These are phyloP conservation scores for Tuber borchii DNA, from an alignment of 495 filamentous ascomycete species.

Conservation along the genomic window DNA sequence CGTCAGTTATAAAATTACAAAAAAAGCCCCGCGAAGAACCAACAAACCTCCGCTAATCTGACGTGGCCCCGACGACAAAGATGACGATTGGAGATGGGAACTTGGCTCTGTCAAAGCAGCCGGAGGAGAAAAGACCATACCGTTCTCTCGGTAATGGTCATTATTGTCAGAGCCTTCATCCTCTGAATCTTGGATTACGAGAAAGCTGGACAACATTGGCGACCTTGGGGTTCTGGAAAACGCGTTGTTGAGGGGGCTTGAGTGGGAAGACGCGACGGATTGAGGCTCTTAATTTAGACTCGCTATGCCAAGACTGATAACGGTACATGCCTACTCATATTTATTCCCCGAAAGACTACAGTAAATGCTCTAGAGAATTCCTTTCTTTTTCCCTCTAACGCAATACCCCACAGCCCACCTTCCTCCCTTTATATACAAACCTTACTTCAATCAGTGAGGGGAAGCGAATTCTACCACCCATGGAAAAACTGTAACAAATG, in stretches of 20 bases:
- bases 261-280: background rate
- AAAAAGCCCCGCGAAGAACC: background rate
- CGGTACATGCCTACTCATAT: background rate
- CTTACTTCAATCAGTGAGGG: too few species aligned
- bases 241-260: background rate
- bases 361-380: background rate
- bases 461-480: too few species aligned
- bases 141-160: background rate
- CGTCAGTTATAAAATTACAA: background rate
- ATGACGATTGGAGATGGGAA: background rate
- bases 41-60: constrained; percentile 9
- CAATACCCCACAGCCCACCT: background rate
- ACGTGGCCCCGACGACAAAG: background rate
- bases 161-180: background rate
- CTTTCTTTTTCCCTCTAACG: background rate
- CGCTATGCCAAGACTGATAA: background rate
- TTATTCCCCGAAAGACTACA: background rate
- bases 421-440: background rate
- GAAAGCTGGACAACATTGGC: background rate
- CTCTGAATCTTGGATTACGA: background rate
- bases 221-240: background rate
- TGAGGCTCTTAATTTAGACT: background rate
- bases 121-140: background rate
- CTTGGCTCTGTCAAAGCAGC: background rate
- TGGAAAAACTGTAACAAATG: background rate